phyloP scores from a whole-genome alignment of 2,329 filamentous ascomycete genomes.

The Sporothrix dimorphospora region DNA sequence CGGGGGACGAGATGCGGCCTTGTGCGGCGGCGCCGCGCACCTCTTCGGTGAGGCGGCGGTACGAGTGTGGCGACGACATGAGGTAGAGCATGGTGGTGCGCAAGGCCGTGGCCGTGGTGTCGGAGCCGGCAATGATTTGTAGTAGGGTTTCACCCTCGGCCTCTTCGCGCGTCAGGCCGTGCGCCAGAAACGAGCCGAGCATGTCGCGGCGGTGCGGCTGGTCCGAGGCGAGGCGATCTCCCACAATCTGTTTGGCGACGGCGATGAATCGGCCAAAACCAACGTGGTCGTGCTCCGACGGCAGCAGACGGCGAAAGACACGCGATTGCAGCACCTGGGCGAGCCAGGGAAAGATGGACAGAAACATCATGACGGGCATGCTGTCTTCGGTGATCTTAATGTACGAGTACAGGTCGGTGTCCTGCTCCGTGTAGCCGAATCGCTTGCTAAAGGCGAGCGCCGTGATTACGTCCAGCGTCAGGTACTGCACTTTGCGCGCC shows the following conservation, averaged over 20 bases:
- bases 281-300: slow-evolving; percentile 45
- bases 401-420: slow-evolving; percentile 52
- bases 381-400: slow-evolving; percentile 43
- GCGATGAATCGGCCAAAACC: slow-evolving; percentile 47
- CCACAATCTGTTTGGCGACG: slow-evolving; percentile 35
- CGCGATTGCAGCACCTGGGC: slow-evolving; percentile 48
- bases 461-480: slow-evolving; percentile 60
- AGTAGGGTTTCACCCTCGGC: slow-evolving; percentile 50
- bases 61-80: slow-evolving; percentile 36
- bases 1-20: slow-evolving; percentile 37
- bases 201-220: slow-evolving; percentile 41
- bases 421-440: slow-evolving; percentile 51
- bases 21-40: slow-evolving; percentile 42
- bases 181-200: slow-evolving; percentile 47
- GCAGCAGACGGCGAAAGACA: slow-evolving; percentile 47
- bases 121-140: slow-evolving; percentile 42
- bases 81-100: slow-evolving; percentile 38
- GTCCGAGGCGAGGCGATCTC: slow-evolving; percentile 25
- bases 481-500: slow-evolving; percentile 53
- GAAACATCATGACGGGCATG: slow-evolving; percentile 42
- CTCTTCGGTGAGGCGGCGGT: slow-evolving; percentile 38
- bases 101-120: slow-evolving; percentile 40
- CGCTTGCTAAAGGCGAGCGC: slow-evolving; percentile 53
- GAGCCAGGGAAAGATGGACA: slow-evolving; percentile 47
- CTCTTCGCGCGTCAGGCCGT: slow-evolving; percentile 45